These are phyloP conservation scores for Citrus sinensis DNA, from an alignment of 345 rosid species.

Conservation along the genomic window DNA sequence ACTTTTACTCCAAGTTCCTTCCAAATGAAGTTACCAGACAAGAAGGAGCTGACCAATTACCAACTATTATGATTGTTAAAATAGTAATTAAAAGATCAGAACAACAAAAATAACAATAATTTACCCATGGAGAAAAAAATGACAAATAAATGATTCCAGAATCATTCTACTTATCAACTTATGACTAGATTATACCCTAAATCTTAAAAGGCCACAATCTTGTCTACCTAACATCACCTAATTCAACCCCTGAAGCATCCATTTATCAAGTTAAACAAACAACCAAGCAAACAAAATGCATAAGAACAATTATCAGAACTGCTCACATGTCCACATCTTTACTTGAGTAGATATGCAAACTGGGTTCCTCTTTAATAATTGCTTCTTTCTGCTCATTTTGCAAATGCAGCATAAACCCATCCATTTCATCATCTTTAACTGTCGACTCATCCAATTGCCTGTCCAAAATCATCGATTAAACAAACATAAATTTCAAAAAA, in stretches of 20 bases:
- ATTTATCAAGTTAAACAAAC: neutral
- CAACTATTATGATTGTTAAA: neutral
- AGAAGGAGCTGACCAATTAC: neutral
- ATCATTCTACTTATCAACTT: neutral
- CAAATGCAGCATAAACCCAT: slow-evolving; percentile 73
- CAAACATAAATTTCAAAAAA: neutral
- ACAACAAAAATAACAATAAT: neutral
- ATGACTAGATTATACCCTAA: neutral
- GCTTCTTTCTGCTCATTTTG: slow-evolving; percentile 79
- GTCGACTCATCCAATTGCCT: slow-evolving; percentile 60
- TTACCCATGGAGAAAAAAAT: neutral
- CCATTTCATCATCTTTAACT: slow-evolving; percentile 69
- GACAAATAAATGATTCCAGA: neutral
- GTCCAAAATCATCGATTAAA: slow-evolving; percentile 15
- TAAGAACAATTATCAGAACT: slow-evolving; percentile 5
- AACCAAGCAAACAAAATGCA: neutral
- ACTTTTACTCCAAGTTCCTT: neutral
- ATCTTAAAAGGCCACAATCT: neutral
- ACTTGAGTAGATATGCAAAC: slow-evolving; percentile 68
- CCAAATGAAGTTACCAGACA: neutral
- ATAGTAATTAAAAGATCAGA: neutral
- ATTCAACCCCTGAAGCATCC: neutral
- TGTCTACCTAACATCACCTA: neutral
- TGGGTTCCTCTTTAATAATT: slow-evolving; percentile 52
- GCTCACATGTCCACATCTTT: slow-evolving; percentile 92